Evolutionary conservation across 2,329 filamentous ascomycete genomes (phyloP).

Genomic region (Coniella vitis): DNA sequence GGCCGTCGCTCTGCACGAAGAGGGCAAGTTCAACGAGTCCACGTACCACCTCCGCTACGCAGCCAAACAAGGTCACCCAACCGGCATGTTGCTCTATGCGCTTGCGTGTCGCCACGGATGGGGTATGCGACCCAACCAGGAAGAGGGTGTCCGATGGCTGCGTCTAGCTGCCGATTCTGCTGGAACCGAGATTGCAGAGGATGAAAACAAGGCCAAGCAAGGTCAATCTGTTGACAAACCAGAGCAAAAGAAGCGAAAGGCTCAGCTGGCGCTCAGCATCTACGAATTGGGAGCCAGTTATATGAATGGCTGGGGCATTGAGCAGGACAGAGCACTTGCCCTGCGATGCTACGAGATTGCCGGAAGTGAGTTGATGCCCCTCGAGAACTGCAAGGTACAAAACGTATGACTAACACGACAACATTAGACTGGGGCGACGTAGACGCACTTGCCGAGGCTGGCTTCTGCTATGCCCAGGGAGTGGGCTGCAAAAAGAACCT

Average conservation of each 20-base stretch:
- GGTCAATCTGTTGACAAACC: constrained; percentile 56
- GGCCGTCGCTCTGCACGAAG: constrained; percentile 84
- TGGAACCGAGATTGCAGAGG: constrained; percentile 74
- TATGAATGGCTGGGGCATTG: constrained; percentile 96
- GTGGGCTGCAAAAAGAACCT: constrained; percentile 93
- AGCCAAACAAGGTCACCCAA: constrained; percentile 77
- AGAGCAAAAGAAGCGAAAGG: constrained; percentile 76
- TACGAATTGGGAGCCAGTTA: constrained; percentile 96
- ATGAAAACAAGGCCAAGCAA: constrained; percentile 60
- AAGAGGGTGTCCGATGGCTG: constrained; percentile 86
- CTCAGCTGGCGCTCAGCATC: constrained; percentile 89
- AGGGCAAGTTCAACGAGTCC: constrained; percentile 81
- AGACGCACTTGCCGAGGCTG: constrained; percentile 88
- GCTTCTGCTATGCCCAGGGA: constrained; percentile 92
- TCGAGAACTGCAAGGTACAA: too few species aligned
- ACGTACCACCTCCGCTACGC: constrained; percentile 93
- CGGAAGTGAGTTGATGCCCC: constrained; percentile 54
- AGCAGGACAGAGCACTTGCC: constrained; percentile 82
- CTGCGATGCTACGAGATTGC: constrained; percentile 95
- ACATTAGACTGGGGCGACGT: constrained; percentile 77
- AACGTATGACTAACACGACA: constrained; percentile 9
- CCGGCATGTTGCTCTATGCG: constrained; percentile 93
- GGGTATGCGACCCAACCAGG: constrained; percentile 91
- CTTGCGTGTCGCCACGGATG: constrained; percentile 93
- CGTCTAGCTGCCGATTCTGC: constrained; percentile 83